Percentiles rank a stretch among this genome's conserved stretches.
Evolutionary conservation across 805 yeast species (phyloP).

Genomic region (Sungouiozyma intestinalis): DNA sequence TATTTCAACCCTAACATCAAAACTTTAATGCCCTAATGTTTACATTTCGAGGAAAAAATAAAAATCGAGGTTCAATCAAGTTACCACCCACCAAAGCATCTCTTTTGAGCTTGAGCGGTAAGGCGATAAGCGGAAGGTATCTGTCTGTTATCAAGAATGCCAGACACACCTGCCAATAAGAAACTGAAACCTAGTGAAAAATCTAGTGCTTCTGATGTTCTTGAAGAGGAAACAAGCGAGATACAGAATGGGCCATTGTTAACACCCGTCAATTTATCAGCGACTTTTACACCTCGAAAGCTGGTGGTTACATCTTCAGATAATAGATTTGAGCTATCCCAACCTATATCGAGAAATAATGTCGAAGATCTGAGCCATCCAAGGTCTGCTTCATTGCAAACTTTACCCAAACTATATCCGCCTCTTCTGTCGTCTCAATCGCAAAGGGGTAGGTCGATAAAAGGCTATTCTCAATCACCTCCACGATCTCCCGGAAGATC

Average conservation of each 20-base stretch:
- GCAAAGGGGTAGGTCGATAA: conserved; percentile 28
- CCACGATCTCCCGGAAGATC: conserved; percentile 13
- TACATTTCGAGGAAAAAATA: neutral
- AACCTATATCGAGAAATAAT: conserved; percentile 13
- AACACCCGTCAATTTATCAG: neutral
- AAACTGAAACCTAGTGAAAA: conserved; percentile 10
- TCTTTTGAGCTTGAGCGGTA: too few species aligned
- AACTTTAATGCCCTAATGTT: neutral
- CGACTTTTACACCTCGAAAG: conserved; percentile 20
- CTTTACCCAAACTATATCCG: conserved; percentile 19
- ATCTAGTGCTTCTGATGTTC: neutral
- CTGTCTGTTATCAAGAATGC: neutral
- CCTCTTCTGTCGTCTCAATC: conserved; percentile 28
- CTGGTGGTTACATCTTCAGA: conserved; percentile 18
- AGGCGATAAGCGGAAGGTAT: too few species aligned
- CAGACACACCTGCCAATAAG: conserved; percentile 15
- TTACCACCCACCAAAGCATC: too few species aligned
- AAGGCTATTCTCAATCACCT: conserved; percentile 22
- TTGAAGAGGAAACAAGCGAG: neutral
- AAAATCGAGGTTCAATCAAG: too few species aligned
- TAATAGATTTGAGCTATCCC: conserved; percentile 15
- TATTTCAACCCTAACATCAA: neutral
- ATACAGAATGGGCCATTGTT: neutral
- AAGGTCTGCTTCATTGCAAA: neutral
- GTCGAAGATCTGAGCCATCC: neutral